Evolutionary conservation across 2,329 filamentous ascomycete genomes (phyloP).

Genomic region (Rhynchosporium graminicola): DNA sequence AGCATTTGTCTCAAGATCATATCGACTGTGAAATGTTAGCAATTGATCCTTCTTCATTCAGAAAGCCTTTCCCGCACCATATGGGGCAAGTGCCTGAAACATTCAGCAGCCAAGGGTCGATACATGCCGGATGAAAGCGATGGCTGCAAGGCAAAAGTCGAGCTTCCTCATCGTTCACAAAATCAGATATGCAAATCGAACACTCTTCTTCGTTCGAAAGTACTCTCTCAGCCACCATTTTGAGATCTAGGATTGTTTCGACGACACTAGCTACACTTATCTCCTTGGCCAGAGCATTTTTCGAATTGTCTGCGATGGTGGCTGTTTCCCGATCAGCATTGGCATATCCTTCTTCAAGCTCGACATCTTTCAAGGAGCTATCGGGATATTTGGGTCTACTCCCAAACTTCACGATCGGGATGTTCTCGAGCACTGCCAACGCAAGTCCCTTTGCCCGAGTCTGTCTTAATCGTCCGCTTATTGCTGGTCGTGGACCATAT

Average conservation of each 20-base stretch:
- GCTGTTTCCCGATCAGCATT: background rate
- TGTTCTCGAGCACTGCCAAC: background rate
- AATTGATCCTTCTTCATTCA: background rate
- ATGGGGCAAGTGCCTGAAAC: conserved; percentile 12
- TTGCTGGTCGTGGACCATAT: conserved; percentile 9
- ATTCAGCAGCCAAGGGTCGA: conserved; percentile 11
- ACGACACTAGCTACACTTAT: background rate
- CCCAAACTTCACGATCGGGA: conserved; percentile 12
- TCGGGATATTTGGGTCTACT: background rate
- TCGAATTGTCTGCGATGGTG: background rate
- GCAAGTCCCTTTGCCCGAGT: conserved; percentile 7
- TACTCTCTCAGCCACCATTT: no score
- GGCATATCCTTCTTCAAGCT: background rate
- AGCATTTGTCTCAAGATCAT: background rate
- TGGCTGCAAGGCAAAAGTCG: conserved; percentile 4
- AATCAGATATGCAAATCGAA: conserved; percentile 10
- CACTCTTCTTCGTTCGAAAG: conserved; percentile 3
- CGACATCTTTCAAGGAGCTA: background rate
- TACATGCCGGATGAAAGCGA: conserved; percentile 7
- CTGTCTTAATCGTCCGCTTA: background rate
- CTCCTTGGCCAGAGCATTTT: background rate
- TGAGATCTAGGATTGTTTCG: background rate
- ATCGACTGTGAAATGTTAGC: background rate
- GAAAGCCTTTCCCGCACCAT: background rate
- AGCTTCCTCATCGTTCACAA: background rate